phyloP scores from a whole-genome alignment of 805 yeast species.

The Wickerhamiella musiphila region DNA sequence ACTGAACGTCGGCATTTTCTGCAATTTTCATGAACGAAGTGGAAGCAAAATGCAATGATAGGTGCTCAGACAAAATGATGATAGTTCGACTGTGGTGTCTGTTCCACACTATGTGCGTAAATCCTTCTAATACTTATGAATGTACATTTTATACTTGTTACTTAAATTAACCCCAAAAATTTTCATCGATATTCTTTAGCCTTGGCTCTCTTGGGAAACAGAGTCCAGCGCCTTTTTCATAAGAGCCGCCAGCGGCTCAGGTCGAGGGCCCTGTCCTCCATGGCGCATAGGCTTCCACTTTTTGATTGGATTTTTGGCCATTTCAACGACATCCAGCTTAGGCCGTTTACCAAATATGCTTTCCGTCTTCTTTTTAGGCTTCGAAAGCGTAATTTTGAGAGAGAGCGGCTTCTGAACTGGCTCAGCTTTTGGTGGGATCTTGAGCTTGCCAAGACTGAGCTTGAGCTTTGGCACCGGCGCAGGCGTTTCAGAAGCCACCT shows the following conservation, averaged over 20 bases:
- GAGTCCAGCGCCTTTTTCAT: not conserved
- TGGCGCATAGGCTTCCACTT: not conserved
- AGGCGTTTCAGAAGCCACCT: not conserved
- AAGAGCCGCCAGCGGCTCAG: not conserved
- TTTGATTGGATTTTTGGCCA: constrained; percentile 7
- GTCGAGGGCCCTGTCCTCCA: no score
- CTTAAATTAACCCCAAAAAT: no score
- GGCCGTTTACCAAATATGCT: constrained; percentile 13
- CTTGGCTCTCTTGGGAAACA: no score
- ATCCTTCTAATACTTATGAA: no score
- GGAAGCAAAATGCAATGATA: no score
- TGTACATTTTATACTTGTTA: no score
- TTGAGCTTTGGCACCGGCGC: not conserved
- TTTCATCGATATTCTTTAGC: no score
- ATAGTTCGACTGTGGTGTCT: no score
- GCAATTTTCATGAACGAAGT: no score
- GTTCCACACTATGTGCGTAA: no score
- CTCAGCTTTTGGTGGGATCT: not conserved
- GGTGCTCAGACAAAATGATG: no score
- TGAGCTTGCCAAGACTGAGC: not conserved
- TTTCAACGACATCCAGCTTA: constrained; percentile 10
- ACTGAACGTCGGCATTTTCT: no score
- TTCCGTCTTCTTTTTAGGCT: constrained; percentile 6
- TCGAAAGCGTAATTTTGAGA: constrained; percentile 11
- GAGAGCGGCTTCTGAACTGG: constrained; percentile 5